Percentiles rank a stretch among this genome's conserved stretches.
Evolutionary conservation across 805 yeast species (phyloP).

Genomic region (Groenewaldozyma tartarivorans): DNA sequence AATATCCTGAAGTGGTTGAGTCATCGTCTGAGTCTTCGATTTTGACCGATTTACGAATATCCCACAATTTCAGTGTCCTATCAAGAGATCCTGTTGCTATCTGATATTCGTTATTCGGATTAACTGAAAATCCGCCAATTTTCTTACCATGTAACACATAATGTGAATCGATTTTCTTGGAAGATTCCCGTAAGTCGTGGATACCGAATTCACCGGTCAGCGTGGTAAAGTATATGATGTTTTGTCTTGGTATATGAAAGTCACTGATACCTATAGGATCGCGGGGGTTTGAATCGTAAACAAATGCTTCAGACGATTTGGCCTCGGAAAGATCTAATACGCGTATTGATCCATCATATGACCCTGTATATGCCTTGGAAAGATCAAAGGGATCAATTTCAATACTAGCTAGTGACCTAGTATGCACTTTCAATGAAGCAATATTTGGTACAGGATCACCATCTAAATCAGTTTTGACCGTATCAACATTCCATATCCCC

Average conservation of each 20-base stretch:
- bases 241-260: constrained; percentile 44
- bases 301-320: constrained; percentile 51
- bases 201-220: constrained; percentile 68
- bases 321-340: constrained; percentile 55
- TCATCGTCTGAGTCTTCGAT: constrained; percentile 12
- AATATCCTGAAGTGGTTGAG: constrained; percentile 39
- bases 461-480: constrained; percentile 26
- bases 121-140: constrained; percentile 79
- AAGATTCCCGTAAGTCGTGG: constrained; percentile 52
- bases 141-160: constrained; percentile 75
- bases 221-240: constrained; percentile 64
- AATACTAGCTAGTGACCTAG: constrained; percentile 60
- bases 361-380: constrained; percentile 52
- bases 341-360: constrained; percentile 86
- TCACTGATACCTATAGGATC: constrained; percentile 65
- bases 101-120: constrained; percentile 56
- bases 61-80: constrained; percentile 80
- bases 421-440: constrained; percentile 62
- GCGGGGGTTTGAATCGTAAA: constrained; percentile 37
- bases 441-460: constrained; percentile 35
- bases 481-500: constrained; percentile 77
- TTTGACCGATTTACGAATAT: constrained; percentile 40
- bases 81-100: constrained; percentile 87
- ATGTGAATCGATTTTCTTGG: constrained; percentile 21
- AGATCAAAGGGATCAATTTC: constrained; percentile 42